phyloP scores from a whole-genome alignment of 192 early-diverging fungal species.

The Linnemannia elongata region DNA sequence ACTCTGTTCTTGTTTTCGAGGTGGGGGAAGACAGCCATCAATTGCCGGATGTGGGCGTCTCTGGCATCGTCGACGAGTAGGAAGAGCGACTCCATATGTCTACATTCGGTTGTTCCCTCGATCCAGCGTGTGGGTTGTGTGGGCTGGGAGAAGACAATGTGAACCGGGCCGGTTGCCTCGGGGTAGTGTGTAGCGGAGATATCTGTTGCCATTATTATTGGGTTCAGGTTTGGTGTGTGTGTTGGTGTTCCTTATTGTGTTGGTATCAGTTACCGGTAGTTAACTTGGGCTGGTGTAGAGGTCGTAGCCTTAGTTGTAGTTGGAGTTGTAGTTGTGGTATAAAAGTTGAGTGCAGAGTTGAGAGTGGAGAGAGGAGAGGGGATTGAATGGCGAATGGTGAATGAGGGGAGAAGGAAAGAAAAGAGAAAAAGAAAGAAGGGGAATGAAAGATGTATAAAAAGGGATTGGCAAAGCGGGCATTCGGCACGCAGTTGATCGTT shows the following conservation, averaged over 20 bases:
- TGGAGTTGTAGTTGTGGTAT: not conserved
- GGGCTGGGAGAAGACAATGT: slow-evolving; percentile 39
- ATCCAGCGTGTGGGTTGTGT: slow-evolving; percentile 24
- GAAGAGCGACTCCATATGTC: slow-evolving; percentile 44
- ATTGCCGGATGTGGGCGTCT: slow-evolving; percentile 36
- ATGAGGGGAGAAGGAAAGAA: not conserved
- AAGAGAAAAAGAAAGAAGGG: not conserved
- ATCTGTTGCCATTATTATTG: slow-evolving; percentile 36
- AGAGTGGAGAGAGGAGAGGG: slow-evolving; percentile 13
- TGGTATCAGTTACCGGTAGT: not conserved
- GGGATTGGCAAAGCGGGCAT: not conserved
- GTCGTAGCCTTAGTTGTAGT: not conserved
- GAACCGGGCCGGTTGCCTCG: slow-evolving; percentile 15
- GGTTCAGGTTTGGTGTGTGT: not conserved
- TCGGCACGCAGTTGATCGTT: not conserved
- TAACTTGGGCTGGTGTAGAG: not conserved
- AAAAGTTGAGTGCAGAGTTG: not conserved
- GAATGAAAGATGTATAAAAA: not conserved
- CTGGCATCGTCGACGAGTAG: slow-evolving; percentile 48
- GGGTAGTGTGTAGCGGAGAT: slow-evolving; percentile 14
- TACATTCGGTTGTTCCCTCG: slow-evolving; percentile 43
- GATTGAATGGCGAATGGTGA: not conserved
- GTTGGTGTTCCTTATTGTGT: not conserved
- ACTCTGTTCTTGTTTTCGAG: slow-evolving; percentile 30
- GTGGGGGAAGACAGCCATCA: slow-evolving; percentile 21